Conservation (phyloP, 108 stramenopile species). For the Skeletonema costatum region DNA sequence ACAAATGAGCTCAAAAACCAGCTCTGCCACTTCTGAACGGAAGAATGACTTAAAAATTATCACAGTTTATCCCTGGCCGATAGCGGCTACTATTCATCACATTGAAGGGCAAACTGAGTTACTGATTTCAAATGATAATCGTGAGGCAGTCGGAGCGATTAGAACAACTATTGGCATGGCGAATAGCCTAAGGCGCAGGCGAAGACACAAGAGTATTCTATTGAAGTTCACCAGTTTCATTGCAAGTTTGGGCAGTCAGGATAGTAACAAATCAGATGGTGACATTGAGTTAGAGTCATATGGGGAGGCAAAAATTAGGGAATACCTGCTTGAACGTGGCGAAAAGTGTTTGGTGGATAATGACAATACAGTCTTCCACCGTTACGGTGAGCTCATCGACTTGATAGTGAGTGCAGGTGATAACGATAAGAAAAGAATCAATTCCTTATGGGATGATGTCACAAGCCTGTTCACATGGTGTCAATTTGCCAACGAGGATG, state of each 20-base stretch:
- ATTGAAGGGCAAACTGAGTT: neutral
- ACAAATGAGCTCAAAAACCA: too few relatives aligned
- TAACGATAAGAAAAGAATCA: neutral
- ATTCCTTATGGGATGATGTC: constrained; percentile 5
- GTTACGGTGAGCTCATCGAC: neutral
- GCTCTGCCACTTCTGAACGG: too few relatives aligned
- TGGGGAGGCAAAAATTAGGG: neutral
- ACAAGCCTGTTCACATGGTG: constrained; percentile 5
- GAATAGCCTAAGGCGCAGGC: constrained; percentile 2
- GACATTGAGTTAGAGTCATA: constrained; percentile 16
- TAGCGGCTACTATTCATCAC: constrained; percentile 1
- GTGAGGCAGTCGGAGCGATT: constrained; percentile 8
- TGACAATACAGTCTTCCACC: neutral
- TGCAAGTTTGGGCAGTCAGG: neutral
- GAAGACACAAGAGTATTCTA: constrained; percentile 4
- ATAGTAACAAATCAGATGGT: neutral
- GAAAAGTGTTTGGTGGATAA: neutral
- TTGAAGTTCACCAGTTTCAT: constrained; percentile 2
- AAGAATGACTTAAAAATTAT: constrained; percentile 2
- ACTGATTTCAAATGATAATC: constrained; percentile 11
- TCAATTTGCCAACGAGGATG: constrained; percentile 15
- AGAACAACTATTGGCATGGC: constrained; percentile 20
- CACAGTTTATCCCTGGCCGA: constrained; percentile 6
- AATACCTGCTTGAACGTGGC: constrained; percentile 9
- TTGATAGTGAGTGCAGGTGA: neutral